A percentile compares a stretch with the other conserved stretches of the same genome.
Evolutionary conservation across 257 asterid genomes (phyloP).

Genomic region (Haberlea rhodopensis): DNA sequence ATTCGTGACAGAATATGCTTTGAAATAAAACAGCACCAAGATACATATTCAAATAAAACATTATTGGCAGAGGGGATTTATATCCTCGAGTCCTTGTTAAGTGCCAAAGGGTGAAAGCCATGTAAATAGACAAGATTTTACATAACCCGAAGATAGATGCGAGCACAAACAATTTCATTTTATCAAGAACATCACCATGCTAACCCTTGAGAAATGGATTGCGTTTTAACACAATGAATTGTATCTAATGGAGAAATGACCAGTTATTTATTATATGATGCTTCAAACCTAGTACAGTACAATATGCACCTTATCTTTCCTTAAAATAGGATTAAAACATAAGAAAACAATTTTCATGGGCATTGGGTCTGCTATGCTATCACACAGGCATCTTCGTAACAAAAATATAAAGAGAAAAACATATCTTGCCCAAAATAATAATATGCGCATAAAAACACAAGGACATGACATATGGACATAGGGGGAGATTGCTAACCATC

Average conservation of each 20-base stretch:
- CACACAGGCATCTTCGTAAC: neutral
- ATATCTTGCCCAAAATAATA: neutral
- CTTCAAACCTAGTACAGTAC: neutral
- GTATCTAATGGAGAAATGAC: neutral
- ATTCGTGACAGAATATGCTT: neutral
- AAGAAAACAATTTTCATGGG: neutral
- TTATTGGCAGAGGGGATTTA: neutral
- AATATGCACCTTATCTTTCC: neutral
- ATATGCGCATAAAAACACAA: neutral
- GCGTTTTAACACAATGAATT: neutral
- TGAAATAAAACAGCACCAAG: neutral
- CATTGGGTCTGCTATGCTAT: neutral
- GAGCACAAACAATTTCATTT: too few species aligned
- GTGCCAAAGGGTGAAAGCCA: neutral
- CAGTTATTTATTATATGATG: neutral
- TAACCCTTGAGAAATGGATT: neutral
- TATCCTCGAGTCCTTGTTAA: neutral
- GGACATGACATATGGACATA: neutral
- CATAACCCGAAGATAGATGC: neutral
- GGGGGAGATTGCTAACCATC: constrained; percentile 48
- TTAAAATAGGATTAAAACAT: neutral
- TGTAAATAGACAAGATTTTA: too few species aligned
- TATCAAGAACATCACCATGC: neutral
- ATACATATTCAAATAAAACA: too few species aligned
- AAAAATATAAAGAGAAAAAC: too few species aligned